Conservation (phyloP, 2,329 filamentous ascomycete genomes). For the Fusarium citri region DNA sequence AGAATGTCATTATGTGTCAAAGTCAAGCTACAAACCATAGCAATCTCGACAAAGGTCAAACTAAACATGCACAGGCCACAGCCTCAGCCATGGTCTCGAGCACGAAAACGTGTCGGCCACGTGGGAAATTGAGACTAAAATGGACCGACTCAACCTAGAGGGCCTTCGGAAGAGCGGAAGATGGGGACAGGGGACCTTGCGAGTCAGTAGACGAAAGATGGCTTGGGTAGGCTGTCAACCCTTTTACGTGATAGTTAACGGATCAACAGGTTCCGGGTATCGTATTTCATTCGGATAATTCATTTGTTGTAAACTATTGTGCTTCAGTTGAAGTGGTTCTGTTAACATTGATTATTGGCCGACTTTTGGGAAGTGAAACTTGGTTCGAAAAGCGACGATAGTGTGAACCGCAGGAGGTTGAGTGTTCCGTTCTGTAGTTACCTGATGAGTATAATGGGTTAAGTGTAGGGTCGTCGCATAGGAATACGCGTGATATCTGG, state of each 20-base stretch:
- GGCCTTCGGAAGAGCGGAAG: background rate
- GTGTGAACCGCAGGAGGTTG: background rate
- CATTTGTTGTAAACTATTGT: background rate
- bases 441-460: background rate
- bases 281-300: background rate
- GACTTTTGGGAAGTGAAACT: background rate
- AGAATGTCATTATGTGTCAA: background rate
- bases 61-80: background rate
- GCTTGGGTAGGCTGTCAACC: background rate
- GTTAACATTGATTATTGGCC: background rate
- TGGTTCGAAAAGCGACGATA: background rate
- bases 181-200: background rate
- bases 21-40: background rate
- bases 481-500: fast-evolving
- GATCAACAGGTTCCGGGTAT: background rate
- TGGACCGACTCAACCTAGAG: background rate
- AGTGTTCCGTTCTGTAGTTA: background rate
- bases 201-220: conserved; percentile 12
- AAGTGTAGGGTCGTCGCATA: background rate
- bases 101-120: conserved; percentile 22
- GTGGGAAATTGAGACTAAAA: conserved; percentile 3
- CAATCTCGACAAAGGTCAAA: background rate
- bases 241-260: background rate
- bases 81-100: background rate
- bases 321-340: background rate